Conservation (phyloP, 345 rosid species). For the Cardamine chenopodiifolia region DNA sequence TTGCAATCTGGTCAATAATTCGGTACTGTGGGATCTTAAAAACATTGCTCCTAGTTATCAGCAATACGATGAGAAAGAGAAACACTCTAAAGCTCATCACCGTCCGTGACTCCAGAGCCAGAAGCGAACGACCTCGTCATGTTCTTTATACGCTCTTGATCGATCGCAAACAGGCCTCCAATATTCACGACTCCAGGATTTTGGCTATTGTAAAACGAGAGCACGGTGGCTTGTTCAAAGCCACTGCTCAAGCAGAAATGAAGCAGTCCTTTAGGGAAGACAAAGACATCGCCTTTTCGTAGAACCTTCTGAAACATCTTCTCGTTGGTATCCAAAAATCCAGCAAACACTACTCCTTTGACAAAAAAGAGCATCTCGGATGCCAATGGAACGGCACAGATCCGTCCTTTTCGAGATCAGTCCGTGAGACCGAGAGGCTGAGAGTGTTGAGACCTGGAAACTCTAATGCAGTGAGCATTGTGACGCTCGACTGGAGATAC, state of each 20-base stretch:
- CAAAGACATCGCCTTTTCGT: constrained; percentile 64
- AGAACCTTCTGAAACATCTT: constrained; percentile 53
- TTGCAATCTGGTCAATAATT: neutral
- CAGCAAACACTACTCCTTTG: constrained; percentile 62
- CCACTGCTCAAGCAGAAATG: constrained; percentile 69
- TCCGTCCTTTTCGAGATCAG: constrained; percentile 68
- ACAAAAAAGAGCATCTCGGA: constrained; percentile 73
- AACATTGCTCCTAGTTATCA: neutral
- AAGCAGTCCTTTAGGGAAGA: constrained; percentile 70
- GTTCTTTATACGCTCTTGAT: constrained; percentile 32
- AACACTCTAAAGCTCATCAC: constrained; percentile 33
- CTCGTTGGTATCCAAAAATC: constrained; percentile 65
- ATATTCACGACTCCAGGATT: constrained; percentile 72
- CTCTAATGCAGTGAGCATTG: constrained; percentile 59
- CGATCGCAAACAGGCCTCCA: constrained; percentile 46
- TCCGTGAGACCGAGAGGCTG: constrained; percentile 72
- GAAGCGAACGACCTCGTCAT: constrained; percentile 43
- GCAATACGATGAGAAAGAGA: neutral
- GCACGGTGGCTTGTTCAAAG: constrained; percentile 49
- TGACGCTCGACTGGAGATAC: constrained; percentile 48
- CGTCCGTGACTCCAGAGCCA: constrained; percentile 10
- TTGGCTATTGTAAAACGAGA: constrained; percentile 75
- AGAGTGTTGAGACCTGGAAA: constrained; percentile 87
- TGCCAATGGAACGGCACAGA: constrained; percentile 64
- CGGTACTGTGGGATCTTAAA: neutral